Evolutionary conservation across 805 yeast genomes (phyloP).

Genomic region (Candida silvatica): DNA sequence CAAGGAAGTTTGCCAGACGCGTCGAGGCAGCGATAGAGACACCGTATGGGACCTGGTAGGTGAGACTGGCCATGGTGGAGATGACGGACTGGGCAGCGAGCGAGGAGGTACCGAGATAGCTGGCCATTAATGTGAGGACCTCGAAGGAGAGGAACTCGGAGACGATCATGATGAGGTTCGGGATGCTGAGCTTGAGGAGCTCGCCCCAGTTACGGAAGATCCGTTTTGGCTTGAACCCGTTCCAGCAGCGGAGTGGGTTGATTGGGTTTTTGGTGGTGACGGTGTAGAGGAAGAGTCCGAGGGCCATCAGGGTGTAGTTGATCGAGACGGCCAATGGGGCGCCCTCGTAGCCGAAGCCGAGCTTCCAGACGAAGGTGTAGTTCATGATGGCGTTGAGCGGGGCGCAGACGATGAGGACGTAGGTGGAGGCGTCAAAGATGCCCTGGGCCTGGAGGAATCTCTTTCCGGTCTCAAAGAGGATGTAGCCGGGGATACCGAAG

Average conservation of each 20-base stretch:
- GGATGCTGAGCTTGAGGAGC: slow-evolving; percentile 58
- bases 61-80: slow-evolving; percentile 56
- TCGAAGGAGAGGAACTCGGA: slow-evolving; percentile 79
- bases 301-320: slow-evolving; percentile 65
- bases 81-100: slow-evolving; percentile 72
- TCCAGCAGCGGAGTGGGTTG: slow-evolving; percentile 28
- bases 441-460: slow-evolving; percentile 73
- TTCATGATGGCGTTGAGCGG: slow-evolving; percentile 65
- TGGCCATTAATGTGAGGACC: slow-evolving; percentile 59
- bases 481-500: slow-evolving; percentile 67
- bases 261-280: slow-evolving; percentile 33
- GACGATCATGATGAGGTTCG: slow-evolving; percentile 68
- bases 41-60: slow-evolving; percentile 72
- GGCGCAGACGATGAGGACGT: slow-evolving; percentile 60
- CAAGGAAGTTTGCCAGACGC: slow-evolving; percentile 68
- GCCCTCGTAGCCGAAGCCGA: slow-evolving; percentile 61
- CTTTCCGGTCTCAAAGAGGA: slow-evolving; percentile 57
- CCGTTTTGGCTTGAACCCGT: slow-evolving; percentile 21
- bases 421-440: slow-evolving; percentile 72
- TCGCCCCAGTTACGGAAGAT: slow-evolving; percentile 52
- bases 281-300: slow-evolving; percentile 41
- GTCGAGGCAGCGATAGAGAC: slow-evolving; percentile 70
- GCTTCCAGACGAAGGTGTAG: slow-evolving; percentile 62
- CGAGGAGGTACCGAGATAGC: slow-evolving; percentile 51
- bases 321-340: slow-evolving; percentile 71